A percentile compares a stretch with the other conserved stretches of the same genome.
phyloP scores from a whole-genome alignment of 164 flowering plant genomes.

The Platanus orientalis region DNA sequence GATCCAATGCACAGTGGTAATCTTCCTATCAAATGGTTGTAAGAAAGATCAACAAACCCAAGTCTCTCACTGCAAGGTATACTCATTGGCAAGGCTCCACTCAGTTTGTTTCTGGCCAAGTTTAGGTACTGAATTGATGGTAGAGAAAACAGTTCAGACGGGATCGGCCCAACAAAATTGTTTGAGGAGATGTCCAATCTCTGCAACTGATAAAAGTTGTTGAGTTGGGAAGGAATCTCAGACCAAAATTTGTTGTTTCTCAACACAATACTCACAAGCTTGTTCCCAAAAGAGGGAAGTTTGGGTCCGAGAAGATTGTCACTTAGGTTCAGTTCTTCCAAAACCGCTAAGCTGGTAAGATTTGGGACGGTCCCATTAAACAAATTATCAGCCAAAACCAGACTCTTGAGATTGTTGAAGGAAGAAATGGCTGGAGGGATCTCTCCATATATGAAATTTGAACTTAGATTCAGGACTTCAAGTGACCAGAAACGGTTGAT shows the following conservation, averaged over 20 bases:
- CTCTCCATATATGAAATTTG: slow-evolving; percentile 61
- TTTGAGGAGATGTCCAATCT: slow-evolving; percentile 58
- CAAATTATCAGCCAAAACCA: slow-evolving; percentile 61
- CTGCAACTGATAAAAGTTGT: slow-evolving; percentile 33
- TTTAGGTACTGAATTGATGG: slow-evolving; percentile 50
- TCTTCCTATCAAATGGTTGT: slow-evolving; percentile 56
- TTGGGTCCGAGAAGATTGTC: slow-evolving; percentile 52
- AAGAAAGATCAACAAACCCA: slow-evolving; percentile 60
- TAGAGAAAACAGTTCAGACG: slow-evolving; percentile 50
- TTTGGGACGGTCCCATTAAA: slow-evolving; percentile 72
- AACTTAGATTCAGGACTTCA: slow-evolving; percentile 59
- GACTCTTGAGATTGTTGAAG: slow-evolving; percentile 34
- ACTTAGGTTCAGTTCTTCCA: slow-evolving; percentile 61
- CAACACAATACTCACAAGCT: slow-evolving; percentile 36
- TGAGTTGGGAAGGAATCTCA: slow-evolving; percentile 39
- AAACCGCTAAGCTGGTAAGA: slow-evolving; percentile 37
- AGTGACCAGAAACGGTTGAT: slow-evolving; percentile 50
- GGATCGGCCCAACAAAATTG: slow-evolving; percentile 53
- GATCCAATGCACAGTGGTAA: slow-evolving; percentile 55
- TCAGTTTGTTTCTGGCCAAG: slow-evolving; percentile 56
- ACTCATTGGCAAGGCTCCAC: slow-evolving; percentile 41
- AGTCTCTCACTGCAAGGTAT: slow-evolving; percentile 43
- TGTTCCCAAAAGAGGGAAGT: slow-evolving; percentile 49
- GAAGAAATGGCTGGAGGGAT: slow-evolving; percentile 41
- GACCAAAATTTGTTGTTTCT: slow-evolving; percentile 58